Evolutionary conservation across 2,329 filamentous ascomycete species (phyloP).

Genomic region (Onygenales sp.): DNA sequence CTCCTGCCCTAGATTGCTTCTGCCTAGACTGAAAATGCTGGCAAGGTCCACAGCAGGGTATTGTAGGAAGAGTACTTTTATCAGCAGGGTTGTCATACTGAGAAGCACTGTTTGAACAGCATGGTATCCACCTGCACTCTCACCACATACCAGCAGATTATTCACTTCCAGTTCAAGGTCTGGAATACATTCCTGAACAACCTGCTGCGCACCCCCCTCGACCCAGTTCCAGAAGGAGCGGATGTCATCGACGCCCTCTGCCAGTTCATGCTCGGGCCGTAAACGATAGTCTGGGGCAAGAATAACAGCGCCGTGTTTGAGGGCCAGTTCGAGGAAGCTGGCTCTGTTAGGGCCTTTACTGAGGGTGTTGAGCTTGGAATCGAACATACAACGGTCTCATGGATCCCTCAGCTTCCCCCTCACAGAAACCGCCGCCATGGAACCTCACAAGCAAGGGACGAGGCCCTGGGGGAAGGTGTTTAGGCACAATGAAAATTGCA

Average conservation of each 20-base stretch:
- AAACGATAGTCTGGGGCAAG: slow-evolving; percentile 10
- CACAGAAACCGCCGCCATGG: neutral
- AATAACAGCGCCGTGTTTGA: slow-evolving; percentile 24
- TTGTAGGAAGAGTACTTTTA: neutral
- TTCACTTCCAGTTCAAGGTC: neutral
- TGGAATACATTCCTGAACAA: neutral
- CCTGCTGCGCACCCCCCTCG: neutral
- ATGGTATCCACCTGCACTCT: neutral
- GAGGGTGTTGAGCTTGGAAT: neutral
- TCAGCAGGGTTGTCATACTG: neutral
- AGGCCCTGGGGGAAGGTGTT: neutral
- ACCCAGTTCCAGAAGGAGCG: slow-evolving; percentile 9
- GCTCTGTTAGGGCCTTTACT: no score
- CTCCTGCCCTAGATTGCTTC: neutral
- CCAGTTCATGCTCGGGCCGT: slow-evolving; percentile 5
- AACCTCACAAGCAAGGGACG: neutral
- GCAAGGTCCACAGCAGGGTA: neutral
- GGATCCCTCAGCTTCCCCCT: neutral
- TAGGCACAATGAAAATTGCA: neutral
- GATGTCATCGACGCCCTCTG: slow-evolving; percentile 7
- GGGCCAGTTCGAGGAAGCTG: slow-evolving; percentile 7
- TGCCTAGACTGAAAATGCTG: neutral
- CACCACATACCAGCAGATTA: neutral
- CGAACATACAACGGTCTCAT: neutral
- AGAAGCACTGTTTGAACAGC: neutral